Conservation (phyloP, 192 early-diverging fungal genomes). For the Podila clonocystis region DNA sequence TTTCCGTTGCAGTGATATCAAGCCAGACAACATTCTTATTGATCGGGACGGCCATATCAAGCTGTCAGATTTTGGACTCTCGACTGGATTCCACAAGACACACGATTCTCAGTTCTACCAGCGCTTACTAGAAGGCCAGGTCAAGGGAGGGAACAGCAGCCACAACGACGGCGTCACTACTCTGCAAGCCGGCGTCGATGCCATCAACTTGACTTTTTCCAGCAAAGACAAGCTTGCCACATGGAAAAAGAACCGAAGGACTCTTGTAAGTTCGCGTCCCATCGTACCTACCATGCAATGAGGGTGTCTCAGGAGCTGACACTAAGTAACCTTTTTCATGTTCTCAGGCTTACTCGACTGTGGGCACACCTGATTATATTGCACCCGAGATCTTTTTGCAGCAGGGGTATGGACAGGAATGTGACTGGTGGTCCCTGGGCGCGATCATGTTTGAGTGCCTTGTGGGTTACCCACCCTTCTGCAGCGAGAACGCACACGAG, state of each 20-base stretch:
- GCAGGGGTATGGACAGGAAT: slow-evolving; percentile 96
- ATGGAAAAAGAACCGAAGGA: slow-evolving; percentile 97
- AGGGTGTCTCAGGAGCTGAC: no score
- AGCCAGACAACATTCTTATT: slow-evolving; percentile 92
- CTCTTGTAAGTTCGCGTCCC: slow-evolving; percentile 64
- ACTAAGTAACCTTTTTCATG: background rate
- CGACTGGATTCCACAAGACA: slow-evolving; percentile 99
- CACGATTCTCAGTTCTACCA: slow-evolving; percentile 98
- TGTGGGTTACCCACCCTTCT: slow-evolving; percentile 99
- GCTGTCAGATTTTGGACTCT: slow-evolving; percentile 99
- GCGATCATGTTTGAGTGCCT: slow-evolving; percentile 99
- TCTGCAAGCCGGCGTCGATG: slow-evolving; percentile 62
- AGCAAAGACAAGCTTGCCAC: slow-evolving; percentile 96
- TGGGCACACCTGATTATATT: slow-evolving; percentile 96
- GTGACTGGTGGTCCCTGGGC: slow-evolving; percentile 99
- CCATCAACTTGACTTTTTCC: slow-evolving; percentile 93
- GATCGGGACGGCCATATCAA: slow-evolving; percentile 99
- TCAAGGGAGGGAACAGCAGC: slow-evolving; percentile 57
- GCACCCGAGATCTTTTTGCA: slow-evolving; percentile 97
- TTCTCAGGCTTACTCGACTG: slow-evolving; percentile 90
- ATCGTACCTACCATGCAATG: background rate
- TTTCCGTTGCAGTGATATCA: slow-evolving; percentile 69
- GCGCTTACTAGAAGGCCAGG: slow-evolving; percentile 75
- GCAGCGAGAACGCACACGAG: slow-evolving; percentile 93
- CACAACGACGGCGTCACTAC: slow-evolving; percentile 43